Evolutionary conservation across 768 basidiomycete species (phyloP), one percentile per base, ranked within the genome.

Genomic region (Cystobasidium tubakii): DNA sequence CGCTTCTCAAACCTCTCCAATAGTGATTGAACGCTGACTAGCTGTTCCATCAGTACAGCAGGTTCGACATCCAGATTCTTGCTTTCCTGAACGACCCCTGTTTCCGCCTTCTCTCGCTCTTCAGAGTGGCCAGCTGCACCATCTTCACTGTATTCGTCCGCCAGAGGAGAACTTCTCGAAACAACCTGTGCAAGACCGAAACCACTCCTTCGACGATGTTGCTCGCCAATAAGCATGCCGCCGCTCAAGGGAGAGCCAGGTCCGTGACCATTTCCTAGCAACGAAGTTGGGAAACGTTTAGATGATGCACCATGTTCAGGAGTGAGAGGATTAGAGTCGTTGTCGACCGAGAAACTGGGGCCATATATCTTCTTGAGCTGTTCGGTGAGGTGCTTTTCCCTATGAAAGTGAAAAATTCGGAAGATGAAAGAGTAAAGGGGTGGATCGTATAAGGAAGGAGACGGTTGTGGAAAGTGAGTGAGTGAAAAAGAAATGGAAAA

Each of bases 351-450:
- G 43, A 57, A 71, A 15, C 4, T 71, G 13, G 69, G 54, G 13
- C 69, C 69, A 31, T 71, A 71, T 54, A 71, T 62, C 54, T 71
- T 71, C 54, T 60, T 55, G 31, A 71, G 69, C 19, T 71, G 69
- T 39, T 71, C 69, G 10, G 43, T 62, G 34, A 71, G 69, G 27
- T 33, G 36, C 15, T 55, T 53, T 13, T 71, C 69, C 54, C 69
- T 71, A 4, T 46, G 36, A 23, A 17, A 31, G 4, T 6, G 46
- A 50, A 50, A 6, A 9, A 17, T 4, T 3, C 12, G 46, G 46
- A 50, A 19, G 46, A 17, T 42, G 9, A 42, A 50, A 50, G 46
- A 50, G 46, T 15, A 50, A 9, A 50, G 12, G 42, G 7, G 21
- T 50, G 25, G 25, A 39, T 10, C 57, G 23, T 12, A 39, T 23